Evolutionary conservation across 1,284 basidiomycete species (phyloP), one percentile per base, ranked within the genome.

Genomic region (Fistulina hepatica): DNA sequence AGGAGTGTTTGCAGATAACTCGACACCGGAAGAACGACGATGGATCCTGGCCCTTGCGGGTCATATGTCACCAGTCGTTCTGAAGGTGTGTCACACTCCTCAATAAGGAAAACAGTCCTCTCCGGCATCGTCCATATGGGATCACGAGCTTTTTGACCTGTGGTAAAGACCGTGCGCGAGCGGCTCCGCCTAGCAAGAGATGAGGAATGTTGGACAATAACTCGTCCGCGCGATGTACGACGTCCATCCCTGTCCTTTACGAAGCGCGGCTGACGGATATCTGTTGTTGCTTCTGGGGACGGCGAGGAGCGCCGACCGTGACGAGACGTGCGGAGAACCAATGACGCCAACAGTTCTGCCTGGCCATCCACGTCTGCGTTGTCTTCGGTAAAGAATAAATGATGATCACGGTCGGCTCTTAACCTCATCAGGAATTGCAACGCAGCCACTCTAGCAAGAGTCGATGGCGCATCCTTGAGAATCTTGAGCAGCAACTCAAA

Each of bases 341-440:
- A 58, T 2, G 63, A 59, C 6, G 73, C 73, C 5, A 85, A 64
- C 39, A 64, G 59, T 2, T 52, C 44, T 17, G 71, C 61, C 32
- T 73, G 65, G 5, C 71, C 70, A 39, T 81, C 67, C 5, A 61
- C 59, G 45, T 82, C 78, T 42, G 67, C 65, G 21, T 58, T 61
- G 12, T 54, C 48, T 35, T 65, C 58, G 7, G 64, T 64, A 36
- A 86, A 81, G 56, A 84, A 95, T 26, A 98, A 58, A 11, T 82
- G 72, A 55, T 99, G 95, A 50, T 92, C 84, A 3, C 88, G 76
- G 54, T 97, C 93, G 1, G 89, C 91, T 34, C 95, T 73, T 16
- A 98, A 64, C 9, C 91, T 80, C 63, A 93, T 76, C 42, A 95
- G 56, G 68, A 93, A 95, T 52, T 94, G 89, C 7, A 98, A 63